Base-by-base conservation (phyloP, 2,329 filamentous ascomycete species). In the Talaromyces funiculosus region DNA sequence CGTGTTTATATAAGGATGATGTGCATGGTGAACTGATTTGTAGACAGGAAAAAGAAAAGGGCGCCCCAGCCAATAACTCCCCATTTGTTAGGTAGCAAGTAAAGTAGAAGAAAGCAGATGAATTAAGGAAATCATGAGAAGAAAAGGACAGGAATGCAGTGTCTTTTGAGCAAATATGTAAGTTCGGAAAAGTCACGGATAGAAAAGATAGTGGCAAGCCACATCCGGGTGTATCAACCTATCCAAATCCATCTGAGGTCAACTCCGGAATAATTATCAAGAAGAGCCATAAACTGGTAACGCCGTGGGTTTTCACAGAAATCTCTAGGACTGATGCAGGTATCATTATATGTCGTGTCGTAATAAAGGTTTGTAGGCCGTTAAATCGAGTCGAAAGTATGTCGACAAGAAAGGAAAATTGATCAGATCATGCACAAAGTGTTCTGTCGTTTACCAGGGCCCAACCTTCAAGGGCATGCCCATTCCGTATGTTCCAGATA, bases 401-500 rank as follows among this genome's bases (percentile, higher is more conserved):
- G 43, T 61, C 57, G 29, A 60, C 42, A 42, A 40, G 42, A 61
- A 53, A 26, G 33, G 53, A 18, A 53, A 59, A 18, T 55, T 53
- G 18, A 53, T 59, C 43, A 51, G 24, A 40, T 60, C 40, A 53
- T 51, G 26, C 31, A 24, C 42, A 4, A 10, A 22, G 53, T 29
- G 37, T 33, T 40, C 26, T 24, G 43, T 31, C 22, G 29, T 61
- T 74, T 77, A 84, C 81, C 82, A 84, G 8, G 78, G 80, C 31
- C 83, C 82, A 64, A 84, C 80, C 64, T 81, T 81, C 57, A 85
- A 78, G 35, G 82, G 79, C 26, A 79, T 73, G 57, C 80, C 80
- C 62, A 79, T 71, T 29, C 82, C 82, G 66, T 84, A 86, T 42
- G 79, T 84, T 62, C 80, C 84, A 62, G 75, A 82, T 59, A 84